Conservation (phyloP, 2,329 filamentous ascomycete genomes). For the Botrytis medusae region DNA sequence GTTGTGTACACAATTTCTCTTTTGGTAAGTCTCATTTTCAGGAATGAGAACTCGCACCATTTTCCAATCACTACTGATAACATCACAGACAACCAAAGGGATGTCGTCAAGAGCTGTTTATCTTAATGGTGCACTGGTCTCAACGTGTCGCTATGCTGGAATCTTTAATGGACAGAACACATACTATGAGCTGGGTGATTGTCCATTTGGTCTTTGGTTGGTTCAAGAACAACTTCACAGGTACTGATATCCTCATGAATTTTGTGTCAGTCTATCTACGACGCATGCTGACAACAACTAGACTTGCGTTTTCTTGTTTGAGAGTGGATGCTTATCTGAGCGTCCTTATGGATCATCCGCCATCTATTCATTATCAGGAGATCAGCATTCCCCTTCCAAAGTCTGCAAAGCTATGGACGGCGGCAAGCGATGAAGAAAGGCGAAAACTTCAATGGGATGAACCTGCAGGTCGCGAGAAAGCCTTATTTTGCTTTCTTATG, state of each 20-base stretch:
- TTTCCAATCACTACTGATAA: background rate
- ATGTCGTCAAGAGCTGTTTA: conserved; percentile 11
- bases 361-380: conserved; percentile 16
- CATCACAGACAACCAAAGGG: background rate
- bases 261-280: too few species aligned
- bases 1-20: conserved; percentile 12
- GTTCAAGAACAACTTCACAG: conserved; percentile 14
- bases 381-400: conserved; percentile 19
- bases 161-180: conserved; percentile 17
- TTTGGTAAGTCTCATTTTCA: background rate
- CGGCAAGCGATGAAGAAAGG: conserved; percentile 11
- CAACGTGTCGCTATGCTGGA: conserved; percentile 12
- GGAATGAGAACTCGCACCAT: too few species aligned
- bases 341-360: conserved; percentile 12
- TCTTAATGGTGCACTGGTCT: conserved; percentile 8
- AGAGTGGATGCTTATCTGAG: conserved; percentile 17
- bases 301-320: background rate
- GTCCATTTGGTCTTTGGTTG: conserved; percentile 14
- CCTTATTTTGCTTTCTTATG: conserved; percentile 17
- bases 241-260: background rate
- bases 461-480: conserved; percentile 15
- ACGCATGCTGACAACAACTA: background rate
- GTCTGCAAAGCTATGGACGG: background rate
- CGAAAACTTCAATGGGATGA: conserved; percentile 16
- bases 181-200: conserved; percentile 17